A percentile compares a stretch with the other conserved stretches of the same genome.
Conservation (phyloP, 108 stramenopile species). For the Phaeodactylum tricornutum region DNA sequence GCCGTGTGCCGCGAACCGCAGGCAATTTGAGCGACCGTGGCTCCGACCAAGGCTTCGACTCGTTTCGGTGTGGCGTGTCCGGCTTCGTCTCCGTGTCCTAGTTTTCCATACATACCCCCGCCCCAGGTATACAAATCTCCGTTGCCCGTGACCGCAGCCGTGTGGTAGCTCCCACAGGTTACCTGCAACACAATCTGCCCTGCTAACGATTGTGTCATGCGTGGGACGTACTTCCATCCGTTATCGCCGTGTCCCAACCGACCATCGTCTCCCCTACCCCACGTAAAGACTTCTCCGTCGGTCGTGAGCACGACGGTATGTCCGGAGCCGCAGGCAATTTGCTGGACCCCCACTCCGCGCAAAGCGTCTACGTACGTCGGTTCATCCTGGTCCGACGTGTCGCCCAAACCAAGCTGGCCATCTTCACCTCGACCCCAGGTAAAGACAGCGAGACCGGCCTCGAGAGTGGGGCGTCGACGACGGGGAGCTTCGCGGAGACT, state of each 20-base stretch:
- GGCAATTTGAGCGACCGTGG: conserved; percentile 78
- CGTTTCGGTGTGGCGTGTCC: conserved; percentile 87
- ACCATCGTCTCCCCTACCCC: conserved; percentile 86
- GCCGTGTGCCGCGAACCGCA: conserved; percentile 90
- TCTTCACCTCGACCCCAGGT: conserved; percentile 89
- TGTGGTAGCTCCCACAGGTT: conserved; percentile 91
- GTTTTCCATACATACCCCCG: conserved; percentile 95
- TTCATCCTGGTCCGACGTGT: conserved; percentile 72
- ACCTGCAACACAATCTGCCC: conserved; percentile 79
- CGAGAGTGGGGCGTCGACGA: background rate
- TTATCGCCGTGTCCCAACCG: conserved; percentile 92
- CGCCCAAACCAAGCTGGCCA: conserved; percentile 31
- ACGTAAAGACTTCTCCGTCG: conserved; percentile 92
- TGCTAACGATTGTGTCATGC: conserved; percentile 66
- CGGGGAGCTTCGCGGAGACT: conserved; percentile 6
- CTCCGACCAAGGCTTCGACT: conserved; percentile 77
- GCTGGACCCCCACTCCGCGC: conserved; percentile 79
- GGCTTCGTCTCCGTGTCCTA: conserved; percentile 89
- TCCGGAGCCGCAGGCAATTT: conserved; percentile 90
- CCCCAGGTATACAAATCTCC: conserved; percentile 90
- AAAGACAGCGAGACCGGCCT: conserved; percentile 63
- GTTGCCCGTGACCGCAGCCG: conserved; percentile 84
- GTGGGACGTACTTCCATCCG: conserved; percentile 94
- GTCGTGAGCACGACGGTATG: conserved; percentile 88
- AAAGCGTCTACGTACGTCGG: conserved; percentile 88